phyloP scores from a whole-genome alignment of 2,329 filamentous ascomycete species.

The Neopestalotiopsis rosae region DNA sequence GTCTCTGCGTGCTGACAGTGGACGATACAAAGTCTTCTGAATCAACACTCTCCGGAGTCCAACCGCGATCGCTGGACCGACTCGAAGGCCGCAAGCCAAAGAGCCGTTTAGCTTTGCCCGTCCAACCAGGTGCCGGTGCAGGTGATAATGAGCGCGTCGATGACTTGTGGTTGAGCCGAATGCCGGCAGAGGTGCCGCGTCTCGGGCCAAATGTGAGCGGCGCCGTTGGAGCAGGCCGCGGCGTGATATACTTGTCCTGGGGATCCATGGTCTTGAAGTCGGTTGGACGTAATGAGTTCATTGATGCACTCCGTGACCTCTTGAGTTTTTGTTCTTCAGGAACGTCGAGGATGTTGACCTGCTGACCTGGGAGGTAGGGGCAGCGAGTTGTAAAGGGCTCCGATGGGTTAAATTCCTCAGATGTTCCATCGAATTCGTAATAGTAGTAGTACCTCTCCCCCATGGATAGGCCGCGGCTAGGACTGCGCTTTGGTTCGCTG shows the following conservation, averaged over 20 bases:
- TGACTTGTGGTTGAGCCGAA: slow-evolving; percentile 39
- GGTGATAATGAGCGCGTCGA: slow-evolving; percentile 54
- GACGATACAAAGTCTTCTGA: slow-evolving; percentile 21
- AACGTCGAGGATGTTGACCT: slow-evolving; percentile 82
- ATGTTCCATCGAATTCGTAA: slow-evolving; percentile 83
- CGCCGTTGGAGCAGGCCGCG: slow-evolving; percentile 61
- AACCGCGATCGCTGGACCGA: slow-evolving; percentile 40
- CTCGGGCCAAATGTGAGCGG: slow-evolving; percentile 46
- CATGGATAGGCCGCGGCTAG: slow-evolving; percentile 82
- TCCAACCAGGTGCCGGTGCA: slow-evolving; percentile 53
- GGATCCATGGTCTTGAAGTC: slow-evolving; percentile 80
- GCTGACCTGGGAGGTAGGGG: slow-evolving; percentile 86
- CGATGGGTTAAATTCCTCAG: slow-evolving; percentile 76
- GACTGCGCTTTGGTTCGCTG: slow-evolving; percentile 61
- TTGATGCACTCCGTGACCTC: slow-evolving; percentile 68
- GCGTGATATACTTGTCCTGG: slow-evolving; percentile 74
- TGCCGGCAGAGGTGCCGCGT: slow-evolving; percentile 38
- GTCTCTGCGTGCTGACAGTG: neutral
- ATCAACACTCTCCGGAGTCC: slow-evolving; percentile 36
- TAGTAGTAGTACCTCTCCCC: slow-evolving; percentile 96
- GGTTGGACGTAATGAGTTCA: slow-evolving; percentile 61
- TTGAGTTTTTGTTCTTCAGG: slow-evolving; percentile 68
- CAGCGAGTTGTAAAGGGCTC: slow-evolving; percentile 79
- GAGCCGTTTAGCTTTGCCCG: slow-evolving; percentile 50
- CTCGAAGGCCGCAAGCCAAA: slow-evolving; percentile 49